These are phyloP conservation scores for Lagenidium sp. DNA, from an alignment of 352 stramenopile genomes.

Conservation along the genomic window DNA sequence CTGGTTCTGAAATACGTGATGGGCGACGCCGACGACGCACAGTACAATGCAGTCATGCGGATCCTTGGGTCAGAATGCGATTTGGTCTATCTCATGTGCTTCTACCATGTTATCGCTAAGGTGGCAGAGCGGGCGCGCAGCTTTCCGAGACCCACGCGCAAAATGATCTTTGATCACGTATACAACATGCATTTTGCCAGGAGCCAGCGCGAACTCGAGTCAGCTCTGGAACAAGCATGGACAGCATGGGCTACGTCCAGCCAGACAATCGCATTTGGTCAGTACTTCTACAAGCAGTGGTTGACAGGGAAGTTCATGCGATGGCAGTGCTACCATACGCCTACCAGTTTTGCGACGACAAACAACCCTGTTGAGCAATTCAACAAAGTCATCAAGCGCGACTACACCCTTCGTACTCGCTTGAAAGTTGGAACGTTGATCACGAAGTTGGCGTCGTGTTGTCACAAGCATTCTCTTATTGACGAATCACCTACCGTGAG, in stretches of 20 bases:
- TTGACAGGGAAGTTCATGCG: background rate
- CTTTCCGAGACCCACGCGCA: background rate
- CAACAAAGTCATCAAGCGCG: conserved; percentile 5
- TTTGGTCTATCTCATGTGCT: conserved; percentile 12
- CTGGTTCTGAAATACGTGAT: conserved; percentile 4
- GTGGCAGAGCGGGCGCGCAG: background rate
- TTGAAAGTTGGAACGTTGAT: conserved; percentile 3
- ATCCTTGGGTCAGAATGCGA: conserved; percentile 1
- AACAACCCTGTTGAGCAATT: conserved; percentile 9
- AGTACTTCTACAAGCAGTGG: conserved; percentile 5
- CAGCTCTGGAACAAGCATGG: background rate
- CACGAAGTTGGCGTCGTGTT: background rate
- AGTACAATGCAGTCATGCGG: conserved; percentile 7
- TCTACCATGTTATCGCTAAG: conserved; percentile 12
- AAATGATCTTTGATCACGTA: conserved; percentile 5
- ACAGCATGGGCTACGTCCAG: background rate
- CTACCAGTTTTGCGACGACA: background rate
- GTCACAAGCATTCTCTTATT: no score
- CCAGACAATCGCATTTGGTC: background rate
- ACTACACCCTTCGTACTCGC: conserved; percentile 1
- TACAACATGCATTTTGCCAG: conserved; percentile 10
- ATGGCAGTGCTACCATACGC: conserved; percentile 3
- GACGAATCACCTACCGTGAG: no score
- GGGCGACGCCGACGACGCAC: conserved; percentile 3
- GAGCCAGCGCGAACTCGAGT: background rate